Evolutionary conservation across 495 filamentous ascomycete genomes (phyloP), one percentile per base, ranked within the genome.

Genomic region (Aspergillus nanangensis): DNA sequence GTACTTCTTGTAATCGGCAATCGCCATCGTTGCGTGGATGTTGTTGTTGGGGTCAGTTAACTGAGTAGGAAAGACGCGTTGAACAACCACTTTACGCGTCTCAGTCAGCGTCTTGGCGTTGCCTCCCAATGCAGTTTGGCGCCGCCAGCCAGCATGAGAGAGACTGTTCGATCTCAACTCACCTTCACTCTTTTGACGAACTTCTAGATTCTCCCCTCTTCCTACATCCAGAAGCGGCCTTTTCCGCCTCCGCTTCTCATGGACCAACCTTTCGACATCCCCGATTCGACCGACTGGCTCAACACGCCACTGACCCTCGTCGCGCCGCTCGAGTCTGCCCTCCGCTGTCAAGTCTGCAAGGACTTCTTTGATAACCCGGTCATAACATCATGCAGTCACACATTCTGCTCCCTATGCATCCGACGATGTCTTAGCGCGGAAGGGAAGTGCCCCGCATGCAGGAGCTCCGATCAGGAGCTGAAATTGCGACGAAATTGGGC

Each of bases 271-370:
- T 70, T 74, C 55, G 81, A 89, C 44, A 69, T 97, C 36, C 69
- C 88, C 27, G 91, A 98, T 67, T 84, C 92, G 5, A 92, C 92
- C 37, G 94, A 98, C 74, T 98, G 93, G 94, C 70, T 89, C 13
- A 55, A 70, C n/a, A 96, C 93, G 17, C 79, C 83, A 1, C 72
- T 97, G 8, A 75, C 83, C 2, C 67, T 76, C 25, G 76, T 98
- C 45, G 72, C 81, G 38, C 72, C 83, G 5, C 77, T 99, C 44
- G 93, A 99, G 56, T 80, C 88, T 32, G 80, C 88, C 13, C 76
- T 99, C 13, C 87, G 91, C 51, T 99, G 93, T 65, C 86, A 96
- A 56, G 85, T 99, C 46, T 99, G 93, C 77, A 97, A 96, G 66
- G 93, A 99, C 62, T 94, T 96, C 66, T 97, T 86, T 70, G 78